These are phyloP conservation scores for Tolypocladium sp. DNA, from an alignment of 2,329 filamentous ascomycete genomes.

Conservation along the genomic window DNA sequence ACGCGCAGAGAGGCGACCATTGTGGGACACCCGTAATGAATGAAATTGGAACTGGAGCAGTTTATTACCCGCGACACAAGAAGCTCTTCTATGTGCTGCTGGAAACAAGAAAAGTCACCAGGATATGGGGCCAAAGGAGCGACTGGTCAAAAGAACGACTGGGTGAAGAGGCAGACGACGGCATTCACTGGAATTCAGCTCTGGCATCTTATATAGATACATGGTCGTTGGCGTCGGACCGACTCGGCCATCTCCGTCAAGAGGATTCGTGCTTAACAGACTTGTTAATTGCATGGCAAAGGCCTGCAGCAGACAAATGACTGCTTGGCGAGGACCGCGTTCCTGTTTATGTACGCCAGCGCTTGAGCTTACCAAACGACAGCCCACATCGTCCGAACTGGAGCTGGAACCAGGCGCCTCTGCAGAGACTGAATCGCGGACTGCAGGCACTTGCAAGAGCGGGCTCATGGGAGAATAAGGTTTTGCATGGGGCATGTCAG, in stretches of 20 bases:
- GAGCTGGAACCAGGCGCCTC: too few relatives aligned
- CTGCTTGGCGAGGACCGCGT: neutral
- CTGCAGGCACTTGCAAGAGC: too few relatives aligned
- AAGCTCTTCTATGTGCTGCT: neutral
- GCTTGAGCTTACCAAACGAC: too few relatives aligned
- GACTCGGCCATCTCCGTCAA: neutral
- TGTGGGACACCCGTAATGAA: neutral
- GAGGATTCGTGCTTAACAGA: neutral
- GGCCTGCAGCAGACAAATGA: neutral
- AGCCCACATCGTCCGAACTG: too few relatives aligned
- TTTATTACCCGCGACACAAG: neutral
- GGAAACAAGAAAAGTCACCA: too few relatives aligned
- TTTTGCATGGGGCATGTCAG: too few relatives aligned
- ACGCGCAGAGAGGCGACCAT: constrained; percentile 31
- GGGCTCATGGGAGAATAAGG: too few relatives aligned
- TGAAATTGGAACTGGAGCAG: neutral
- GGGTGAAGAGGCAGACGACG: neutral
- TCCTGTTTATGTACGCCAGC: too few relatives aligned
- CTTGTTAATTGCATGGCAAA: neutral
- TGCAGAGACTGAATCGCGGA: too few relatives aligned
- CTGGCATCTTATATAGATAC: neutral
- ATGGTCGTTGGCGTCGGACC: neutral
- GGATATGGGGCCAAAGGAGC: neutral
- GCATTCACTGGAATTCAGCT: neutral
- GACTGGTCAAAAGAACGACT: neutral